Percentiles rank a stretch among this genome's conserved stretches.
These are phyloP conservation scores for Naematelia encephala DNA, from an alignment of 768 basidiomycete genomes.

Conservation along the genomic window DNA sequence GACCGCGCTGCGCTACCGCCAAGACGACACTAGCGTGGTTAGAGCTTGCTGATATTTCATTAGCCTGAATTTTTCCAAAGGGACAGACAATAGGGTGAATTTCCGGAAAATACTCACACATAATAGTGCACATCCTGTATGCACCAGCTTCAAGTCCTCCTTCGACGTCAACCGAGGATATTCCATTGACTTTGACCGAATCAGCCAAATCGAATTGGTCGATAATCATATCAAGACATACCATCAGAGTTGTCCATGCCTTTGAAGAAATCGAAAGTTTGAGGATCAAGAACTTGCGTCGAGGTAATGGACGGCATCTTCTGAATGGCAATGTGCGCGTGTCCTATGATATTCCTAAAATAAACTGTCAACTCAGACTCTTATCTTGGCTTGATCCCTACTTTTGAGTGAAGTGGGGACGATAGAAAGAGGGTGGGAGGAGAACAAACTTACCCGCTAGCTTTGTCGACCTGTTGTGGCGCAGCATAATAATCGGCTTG, in stretches of 20 bases:
- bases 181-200: conserved; percentile 56
- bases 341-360: conserved; percentile 57
- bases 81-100: too few relatives aligned
- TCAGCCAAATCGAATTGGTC: not conserved
- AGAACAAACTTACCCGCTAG: conserved; percentile 43
- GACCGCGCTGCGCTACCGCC: conserved; percentile 35
- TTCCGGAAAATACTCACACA: conserved; percentile 16
- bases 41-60: conserved; percentile 17
- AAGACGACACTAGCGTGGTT: conserved; percentile 32
- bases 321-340: conserved; percentile 62
- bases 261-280: conserved; percentile 61
- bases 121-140: conserved; percentile 54
- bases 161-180: conserved; percentile 57
- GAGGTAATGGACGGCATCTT: conserved; percentile 53
- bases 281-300: conserved; percentile 57
- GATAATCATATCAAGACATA: conserved; percentile 5
- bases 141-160: conserved; percentile 60
- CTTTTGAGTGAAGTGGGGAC: too few relatives aligned
- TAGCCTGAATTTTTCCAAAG: conserved; percentile 1
- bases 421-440: too few relatives aligned
- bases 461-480: conserved; percentile 58
- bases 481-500: conserved; percentile 59
- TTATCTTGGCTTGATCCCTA: too few relatives aligned
- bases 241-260: conserved; percentile 30
- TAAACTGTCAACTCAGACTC: not conserved